Conservation (phyloP, 208 protist genomes). For the Angomonas ambiguus region DNA sequence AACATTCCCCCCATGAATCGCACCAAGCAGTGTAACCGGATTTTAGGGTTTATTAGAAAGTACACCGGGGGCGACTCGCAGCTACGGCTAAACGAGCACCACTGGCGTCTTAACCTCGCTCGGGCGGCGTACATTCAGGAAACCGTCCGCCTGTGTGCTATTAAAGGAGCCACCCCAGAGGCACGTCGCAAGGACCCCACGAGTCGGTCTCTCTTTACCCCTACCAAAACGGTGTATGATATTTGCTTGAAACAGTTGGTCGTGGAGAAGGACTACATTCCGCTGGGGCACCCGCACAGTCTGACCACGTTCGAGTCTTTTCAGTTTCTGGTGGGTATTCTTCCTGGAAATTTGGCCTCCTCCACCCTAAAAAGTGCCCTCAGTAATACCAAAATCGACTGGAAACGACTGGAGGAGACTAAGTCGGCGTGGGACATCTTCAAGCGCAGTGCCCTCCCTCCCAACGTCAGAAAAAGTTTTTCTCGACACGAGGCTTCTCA, state of each 20-base stretch:
- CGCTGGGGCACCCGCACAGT: constrained; percentile 36
- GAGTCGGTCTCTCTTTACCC: constrained; percentile 33
- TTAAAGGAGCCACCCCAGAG: constrained; percentile 41
- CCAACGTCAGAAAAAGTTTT: constrained; percentile 11
- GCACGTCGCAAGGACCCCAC: constrained; percentile 23
- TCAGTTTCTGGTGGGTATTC: constrained; percentile 29
- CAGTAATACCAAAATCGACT: constrained; percentile 26
- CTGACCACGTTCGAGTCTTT: constrained; percentile 49
- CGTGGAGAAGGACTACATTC: constrained; percentile 41
- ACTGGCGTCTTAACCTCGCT: constrained; percentile 49
- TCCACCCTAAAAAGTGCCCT: constrained; percentile 15
- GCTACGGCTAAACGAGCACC: constrained; percentile 45
- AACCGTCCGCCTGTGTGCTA: constrained; percentile 38
- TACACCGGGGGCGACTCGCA: constrained; percentile 27
- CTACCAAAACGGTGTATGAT: constrained; percentile 45
- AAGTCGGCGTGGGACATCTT: constrained; percentile 37
- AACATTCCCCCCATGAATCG: constrained; percentile 39
- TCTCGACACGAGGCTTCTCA: constrained; percentile 5
- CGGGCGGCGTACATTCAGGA: constrained; percentile 48
- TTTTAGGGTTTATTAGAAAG: constrained; percentile 41
- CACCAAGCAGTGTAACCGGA: constrained; percentile 34
- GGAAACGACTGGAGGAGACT: constrained; percentile 32
- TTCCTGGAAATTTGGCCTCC: constrained; percentile 20
- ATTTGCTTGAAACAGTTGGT: constrained; percentile 41
- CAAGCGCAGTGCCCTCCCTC: constrained; percentile 33